Evolutionary conservation across 805 yeast genomes (phyloP).

Genomic region (Lipomyces yamanashiensis): DNA sequence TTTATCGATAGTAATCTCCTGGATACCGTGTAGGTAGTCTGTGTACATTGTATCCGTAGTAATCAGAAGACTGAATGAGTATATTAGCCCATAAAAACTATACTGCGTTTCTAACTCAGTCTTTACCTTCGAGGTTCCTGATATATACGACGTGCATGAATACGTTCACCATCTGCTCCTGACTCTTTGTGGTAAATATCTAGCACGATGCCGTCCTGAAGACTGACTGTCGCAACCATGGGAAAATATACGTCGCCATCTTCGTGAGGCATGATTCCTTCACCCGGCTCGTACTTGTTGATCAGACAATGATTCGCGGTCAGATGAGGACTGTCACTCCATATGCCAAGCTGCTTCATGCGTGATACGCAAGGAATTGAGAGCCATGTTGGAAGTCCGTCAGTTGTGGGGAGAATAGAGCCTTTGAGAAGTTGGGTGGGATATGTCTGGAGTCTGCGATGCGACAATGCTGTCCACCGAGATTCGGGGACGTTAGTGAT

Average conservation of each 20-base stretch:
- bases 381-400: conserved; percentile 27
- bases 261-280: conserved; percentile 37
- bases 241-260: conserved; percentile 35
- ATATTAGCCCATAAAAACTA: neutral
- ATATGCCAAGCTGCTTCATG: conserved; percentile 25
- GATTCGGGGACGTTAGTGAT: conserved; percentile 21
- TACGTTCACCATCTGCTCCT: conserved; percentile 16
- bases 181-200: conserved; percentile 23
- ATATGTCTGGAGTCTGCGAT: conserved; percentile 32
- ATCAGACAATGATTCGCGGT: conserved; percentile 32
- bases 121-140: conserved; percentile 34
- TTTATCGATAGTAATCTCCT: conserved; percentile 20
- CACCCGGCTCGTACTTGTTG: conserved; percentile 32
- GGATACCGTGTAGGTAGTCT: conserved; percentile 31
- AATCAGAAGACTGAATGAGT: conserved; percentile 22
- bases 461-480: conserved; percentile 29
- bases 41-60: conserved; percentile 27
- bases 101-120: neutral
- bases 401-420: conserved; percentile 25
- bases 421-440: conserved; percentile 32
- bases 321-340: conserved; percentile 26
- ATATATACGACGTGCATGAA: conserved; percentile 20
- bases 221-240: conserved; percentile 35
- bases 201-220: conserved; percentile 25
- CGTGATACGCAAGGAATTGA: conserved; percentile 18